Evolutionary conservation across 2,329 filamentous ascomycete species (phyloP), one percentile per base, ranked within the genome.

Genomic region (Aspergillus sp.): DNA sequence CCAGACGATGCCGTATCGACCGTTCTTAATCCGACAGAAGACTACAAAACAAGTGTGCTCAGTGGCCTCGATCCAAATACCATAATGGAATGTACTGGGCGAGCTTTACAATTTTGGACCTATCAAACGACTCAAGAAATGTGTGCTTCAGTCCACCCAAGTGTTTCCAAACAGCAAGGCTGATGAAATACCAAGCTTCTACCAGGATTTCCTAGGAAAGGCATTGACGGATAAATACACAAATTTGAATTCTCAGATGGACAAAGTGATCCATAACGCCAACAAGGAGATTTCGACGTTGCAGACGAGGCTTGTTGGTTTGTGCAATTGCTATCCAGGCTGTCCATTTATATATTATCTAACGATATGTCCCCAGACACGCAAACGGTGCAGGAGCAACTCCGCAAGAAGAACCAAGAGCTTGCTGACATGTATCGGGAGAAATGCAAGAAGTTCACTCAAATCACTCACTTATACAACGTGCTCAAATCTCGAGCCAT

Each of bases 111-210:
- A 33, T 96, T 96, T 70, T 96, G 91, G 88, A 87, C 86, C 31
- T 96, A 96, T 67, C 92, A 96, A 70, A 87, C 87, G 19, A 87
- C 87, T 3, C 90, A 95, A 67, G 90, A 96, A 74, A 89, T 96
- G 89, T 91, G 67, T 62, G 81, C 31, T 6, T 25, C 11, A 7
- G 9, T 19, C 40, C 19, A 15, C 31, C 19, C 21, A 12, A 4
- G 1, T 31, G 25, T 45, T 19, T 9, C 17, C 4, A n/a, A 21
- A 5, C 8, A 17, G 15, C 19, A 35, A 17, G 47, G 35, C 45
- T 50, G 31, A 66, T 68, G 59, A 45, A 33, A 23, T 39, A 25
- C 37, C 50, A 59, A 90, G 88, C 58, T 83, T 88, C 52, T 96
- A 93, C 67, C 90, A 96, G 69, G 87, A 91, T 65, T 87, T 89